A percentile compares a stretch with the other conserved stretches of the same genome.
Evolutionary conservation across 148 eudicot species (phyloP).

Genomic region (Cornus suecica): DNA sequence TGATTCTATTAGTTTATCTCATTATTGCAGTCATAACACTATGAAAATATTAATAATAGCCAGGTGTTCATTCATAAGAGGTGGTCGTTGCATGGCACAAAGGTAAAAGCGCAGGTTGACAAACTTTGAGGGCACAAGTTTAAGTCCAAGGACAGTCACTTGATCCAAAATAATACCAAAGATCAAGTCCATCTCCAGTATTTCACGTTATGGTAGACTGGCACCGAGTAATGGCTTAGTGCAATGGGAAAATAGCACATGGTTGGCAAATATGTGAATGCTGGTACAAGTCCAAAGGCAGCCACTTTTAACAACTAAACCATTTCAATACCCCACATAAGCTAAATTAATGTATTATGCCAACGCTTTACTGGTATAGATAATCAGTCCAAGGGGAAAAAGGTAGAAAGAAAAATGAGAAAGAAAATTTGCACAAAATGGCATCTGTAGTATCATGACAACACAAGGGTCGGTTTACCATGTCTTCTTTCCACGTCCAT

Average conservation of each 20-base stretch:
- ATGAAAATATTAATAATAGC: no score
- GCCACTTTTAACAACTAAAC: neutral
- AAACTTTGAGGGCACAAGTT: no score
- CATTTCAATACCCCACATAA: neutral
- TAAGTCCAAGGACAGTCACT: no score
- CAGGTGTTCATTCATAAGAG: neutral
- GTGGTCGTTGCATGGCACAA: neutral
- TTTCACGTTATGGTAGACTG: no score
- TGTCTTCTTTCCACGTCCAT: slow-evolving; percentile 99
- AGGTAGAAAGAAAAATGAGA: neutral
- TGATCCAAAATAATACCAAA: no score
- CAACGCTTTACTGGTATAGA: neutral
- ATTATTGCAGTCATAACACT: neutral
- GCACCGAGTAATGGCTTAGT: neutral
- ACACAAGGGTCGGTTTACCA: slow-evolving; percentile 36
- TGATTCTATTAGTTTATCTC: neutral
- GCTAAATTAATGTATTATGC: neutral
- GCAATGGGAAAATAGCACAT: neutral
- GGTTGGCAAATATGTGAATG: neutral
- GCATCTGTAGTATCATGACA: neutral
- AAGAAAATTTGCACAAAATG: neutral
- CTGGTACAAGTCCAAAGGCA: neutral
- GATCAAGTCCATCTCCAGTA: no score
- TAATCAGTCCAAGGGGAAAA: neutral
- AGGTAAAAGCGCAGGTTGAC: no score